Percentiles rank a stretch among this genome's conserved stretches.
Conservation (phyloP, 768 basidiomycete species). For the Podaxis sp. region DNA sequence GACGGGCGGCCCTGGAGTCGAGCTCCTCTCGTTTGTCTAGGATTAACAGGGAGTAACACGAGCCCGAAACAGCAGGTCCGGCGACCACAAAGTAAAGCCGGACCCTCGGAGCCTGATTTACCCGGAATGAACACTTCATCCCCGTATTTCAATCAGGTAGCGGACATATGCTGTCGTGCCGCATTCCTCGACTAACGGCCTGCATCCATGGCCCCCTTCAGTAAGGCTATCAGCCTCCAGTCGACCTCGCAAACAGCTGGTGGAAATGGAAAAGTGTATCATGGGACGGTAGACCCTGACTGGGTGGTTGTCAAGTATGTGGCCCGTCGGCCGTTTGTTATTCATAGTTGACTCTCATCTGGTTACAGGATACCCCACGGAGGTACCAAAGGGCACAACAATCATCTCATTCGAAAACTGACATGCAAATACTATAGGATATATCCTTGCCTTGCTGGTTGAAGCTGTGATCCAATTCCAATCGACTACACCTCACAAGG, state of each 20-base stretch:
- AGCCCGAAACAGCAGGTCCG: background rate
- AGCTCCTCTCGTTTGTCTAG: background rate
- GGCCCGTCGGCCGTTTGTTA: background rate
- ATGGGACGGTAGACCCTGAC: constrained; percentile 42
- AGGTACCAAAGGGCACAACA: constrained; percentile 31
- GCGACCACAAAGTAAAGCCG: background rate
- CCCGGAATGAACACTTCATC: background rate
- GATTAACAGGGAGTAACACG: background rate
- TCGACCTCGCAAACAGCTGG: constrained; percentile 14
- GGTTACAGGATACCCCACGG: constrained; percentile 50
- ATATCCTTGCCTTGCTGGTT: constrained; percentile 53
- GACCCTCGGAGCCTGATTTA: background rate
- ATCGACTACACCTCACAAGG: constrained; percentile 43
- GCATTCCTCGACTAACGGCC: background rate
- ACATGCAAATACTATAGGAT: constrained; percentile 41
- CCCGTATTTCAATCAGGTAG: background rate
- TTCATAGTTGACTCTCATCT: constrained; percentile 7
- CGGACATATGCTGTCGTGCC: background rate
- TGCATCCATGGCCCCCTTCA: constrained; percentile 41
- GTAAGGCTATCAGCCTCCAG: constrained; percentile 31
- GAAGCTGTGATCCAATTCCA: constrained; percentile 57
- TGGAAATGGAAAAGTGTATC: constrained; percentile 25
- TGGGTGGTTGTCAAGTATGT: constrained; percentile 50
- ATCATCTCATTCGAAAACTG: background rate
- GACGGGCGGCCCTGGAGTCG: background rate